Evolutionary conservation across 2,329 filamentous ascomycete genomes (phyloP).

Genomic region (Apiospora malaysiana): DNA sequence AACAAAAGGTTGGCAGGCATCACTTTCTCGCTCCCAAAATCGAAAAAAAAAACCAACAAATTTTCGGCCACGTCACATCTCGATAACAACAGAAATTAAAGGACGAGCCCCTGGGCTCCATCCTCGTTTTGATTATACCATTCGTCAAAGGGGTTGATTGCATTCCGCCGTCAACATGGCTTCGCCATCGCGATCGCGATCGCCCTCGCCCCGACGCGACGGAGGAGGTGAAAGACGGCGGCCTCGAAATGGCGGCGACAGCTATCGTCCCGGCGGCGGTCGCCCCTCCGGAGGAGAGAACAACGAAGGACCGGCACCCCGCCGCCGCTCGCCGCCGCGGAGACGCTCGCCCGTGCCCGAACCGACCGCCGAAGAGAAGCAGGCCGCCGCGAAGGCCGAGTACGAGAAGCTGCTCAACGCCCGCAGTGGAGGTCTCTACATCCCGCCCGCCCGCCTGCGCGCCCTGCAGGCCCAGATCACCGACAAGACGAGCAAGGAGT

Average conservation of each 20-base stretch:
- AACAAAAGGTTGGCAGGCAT: constrained; percentile 5
- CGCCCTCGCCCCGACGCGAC: constrained; percentile 41
- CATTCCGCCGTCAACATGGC: constrained; percentile 16
- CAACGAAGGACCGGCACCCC: constrained; percentile 17
- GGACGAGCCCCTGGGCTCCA: constrained; percentile 5
- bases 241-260: constrained; percentile 54
- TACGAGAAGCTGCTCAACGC: constrained; percentile 91
- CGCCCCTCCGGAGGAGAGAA: not conserved
- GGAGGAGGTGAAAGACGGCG: constrained; percentile 35
- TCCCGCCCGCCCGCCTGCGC: constrained; percentile 87
- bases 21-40: not conserved
- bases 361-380: constrained; percentile 80
- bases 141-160: not conserved
- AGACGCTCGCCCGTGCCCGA: constrained; percentile 36
- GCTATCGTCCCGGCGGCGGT: constrained; percentile 50
- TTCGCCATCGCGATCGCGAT: constrained; percentile 34
- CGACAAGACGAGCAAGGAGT: constrained; percentile 94
- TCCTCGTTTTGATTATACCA: not conserved
- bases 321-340: constrained; percentile 28
- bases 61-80: not conserved
- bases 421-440: constrained; percentile 95
- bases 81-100: not conserved
- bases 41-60: not conserved
- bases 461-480: constrained; percentile 96
- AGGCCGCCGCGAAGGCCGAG: constrained; percentile 87